A percentile compares a stretch with the other conserved stretches of the same genome.
These are phyloP conservation scores for Mortierella sp. DNA, from an alignment of 371 early-diverging fungal species.

Conservation along the genomic window DNA sequence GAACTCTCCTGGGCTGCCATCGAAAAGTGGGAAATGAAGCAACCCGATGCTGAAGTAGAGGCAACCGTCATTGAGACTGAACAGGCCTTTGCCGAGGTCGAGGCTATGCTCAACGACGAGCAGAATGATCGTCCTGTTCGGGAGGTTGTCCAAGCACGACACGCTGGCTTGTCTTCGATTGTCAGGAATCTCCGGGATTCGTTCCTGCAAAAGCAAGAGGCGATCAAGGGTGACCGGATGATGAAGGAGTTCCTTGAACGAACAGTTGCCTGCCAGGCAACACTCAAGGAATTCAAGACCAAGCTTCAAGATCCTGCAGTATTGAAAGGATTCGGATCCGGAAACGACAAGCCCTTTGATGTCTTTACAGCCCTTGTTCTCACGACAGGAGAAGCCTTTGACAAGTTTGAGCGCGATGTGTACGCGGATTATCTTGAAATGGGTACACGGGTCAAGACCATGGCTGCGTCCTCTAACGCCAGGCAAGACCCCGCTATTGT, in stretches of 20 bases:
- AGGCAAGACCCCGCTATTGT: constrained; percentile 43
- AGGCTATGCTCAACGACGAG: constrained; percentile 12
- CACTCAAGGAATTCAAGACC: constrained; percentile 19
- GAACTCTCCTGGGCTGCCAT: constrained; percentile 25
- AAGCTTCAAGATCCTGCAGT: constrained; percentile 23
- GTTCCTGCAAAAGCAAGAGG: constrained; percentile 36
- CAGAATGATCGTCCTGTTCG: constrained; percentile 12
- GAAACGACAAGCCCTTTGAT: constrained; percentile 29
- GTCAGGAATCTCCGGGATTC: constrained; percentile 28
- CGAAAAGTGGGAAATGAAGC: constrained; percentile 44
- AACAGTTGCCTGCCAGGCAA: constrained; percentile 28
- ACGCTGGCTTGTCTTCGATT: constrained; percentile 21
- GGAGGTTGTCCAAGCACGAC: constrained; percentile 26
- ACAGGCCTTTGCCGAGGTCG: background rate
- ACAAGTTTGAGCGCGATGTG: constrained; percentile 14
- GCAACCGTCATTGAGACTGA: constrained; percentile 16
- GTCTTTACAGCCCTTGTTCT: constrained; percentile 16
- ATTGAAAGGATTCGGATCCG: constrained; percentile 35
- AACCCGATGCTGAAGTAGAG: constrained; percentile 38
- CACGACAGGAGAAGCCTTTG: constrained; percentile 13
- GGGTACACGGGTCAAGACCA: constrained; percentile 24
- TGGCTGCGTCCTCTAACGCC: constrained; percentile 28
- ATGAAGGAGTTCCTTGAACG: constrained; percentile 45
- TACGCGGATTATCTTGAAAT: constrained; percentile 10
- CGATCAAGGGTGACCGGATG: constrained; percentile 46